Conservation (phyloP, 768 basidiomycete genomes). For the Kockovaella imperatae region DNA sequence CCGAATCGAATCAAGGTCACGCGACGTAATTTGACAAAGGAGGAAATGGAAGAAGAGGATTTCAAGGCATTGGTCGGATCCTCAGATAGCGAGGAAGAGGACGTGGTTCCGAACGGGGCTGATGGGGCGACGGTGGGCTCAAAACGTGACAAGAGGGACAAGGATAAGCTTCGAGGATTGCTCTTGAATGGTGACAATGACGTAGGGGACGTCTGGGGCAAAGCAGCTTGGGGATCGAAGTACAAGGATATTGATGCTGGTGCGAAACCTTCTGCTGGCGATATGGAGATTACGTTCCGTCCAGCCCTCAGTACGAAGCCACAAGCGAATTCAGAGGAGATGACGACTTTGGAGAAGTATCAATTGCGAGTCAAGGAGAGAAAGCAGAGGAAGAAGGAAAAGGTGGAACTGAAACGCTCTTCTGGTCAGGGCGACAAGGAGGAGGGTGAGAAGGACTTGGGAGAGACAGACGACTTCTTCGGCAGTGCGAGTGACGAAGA, state of each 20-base stretch:
- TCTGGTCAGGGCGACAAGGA: conserved; percentile 28
- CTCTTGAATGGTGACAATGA: conserved; percentile 59
- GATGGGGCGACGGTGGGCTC: neutral
- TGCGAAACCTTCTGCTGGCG: conserved; percentile 46
- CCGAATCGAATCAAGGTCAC: conserved; percentile 74
- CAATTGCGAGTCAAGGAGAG: conserved; percentile 85
- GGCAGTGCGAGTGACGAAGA: conserved; percentile 47
- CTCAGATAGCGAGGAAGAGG: conserved; percentile 56
- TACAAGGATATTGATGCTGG: conserved; percentile 18
- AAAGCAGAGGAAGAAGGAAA: conserved; percentile 69
- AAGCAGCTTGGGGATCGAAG: conserved; percentile 46
- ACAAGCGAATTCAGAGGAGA: conserved; percentile 51
- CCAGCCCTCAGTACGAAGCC: conserved; percentile 59
- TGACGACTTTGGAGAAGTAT: conserved; percentile 84
- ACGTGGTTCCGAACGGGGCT: conserved; percentile 30
- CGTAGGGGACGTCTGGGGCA: conserved; percentile 74
- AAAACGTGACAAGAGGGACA: conserved; percentile 16
- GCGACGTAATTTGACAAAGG: conserved; percentile 64
- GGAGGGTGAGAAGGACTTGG: conserved; percentile 12
- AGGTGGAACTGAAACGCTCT: conserved; percentile 48
- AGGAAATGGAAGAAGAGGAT: conserved; percentile 86
- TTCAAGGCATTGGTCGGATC: conserved; percentile 73
- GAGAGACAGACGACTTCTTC: conserved; percentile 67
- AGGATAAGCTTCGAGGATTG: conserved; percentile 63
- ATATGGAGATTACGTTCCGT: conserved; percentile 93